Conservation (phyloP, 2,329 filamentous ascomycete species). For the Fusarium pseudocircinatum region DNA sequence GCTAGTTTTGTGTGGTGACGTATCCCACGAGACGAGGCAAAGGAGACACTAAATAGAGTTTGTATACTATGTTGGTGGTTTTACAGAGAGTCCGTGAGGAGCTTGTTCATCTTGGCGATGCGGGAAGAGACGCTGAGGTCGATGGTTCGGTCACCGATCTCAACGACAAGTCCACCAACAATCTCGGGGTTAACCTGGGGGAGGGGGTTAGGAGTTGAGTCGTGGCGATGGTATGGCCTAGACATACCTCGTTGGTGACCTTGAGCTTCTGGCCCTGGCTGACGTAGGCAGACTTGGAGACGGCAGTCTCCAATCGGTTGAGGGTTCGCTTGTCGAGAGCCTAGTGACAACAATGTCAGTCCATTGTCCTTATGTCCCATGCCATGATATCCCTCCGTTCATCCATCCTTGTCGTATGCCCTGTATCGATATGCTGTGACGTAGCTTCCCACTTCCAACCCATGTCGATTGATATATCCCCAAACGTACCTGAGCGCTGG, state of each 20-base stretch:
- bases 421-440: constrained; percentile 3
- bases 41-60: constrained; percentile 41
- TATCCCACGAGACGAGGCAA: constrained; percentile 32
- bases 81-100: constrained; percentile 96
- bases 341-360: constrained; percentile 54
- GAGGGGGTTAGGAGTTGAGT: constrained; percentile 20
- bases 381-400: not conserved
- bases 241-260: constrained; percentile 84
- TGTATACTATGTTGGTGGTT: constrained; percentile 49
- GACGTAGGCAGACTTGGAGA: constrained; percentile 89
- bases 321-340: constrained; percentile 89
- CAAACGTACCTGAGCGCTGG: constrained; percentile 80
- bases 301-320: constrained; percentile 83
- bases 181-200: constrained; percentile 90
- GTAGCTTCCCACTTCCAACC: constrained; percentile 14
- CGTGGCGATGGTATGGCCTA: not conserved
- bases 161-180: constrained; percentile 90
- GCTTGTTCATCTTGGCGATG: constrained; percentile 99
- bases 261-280: constrained; percentile 97
- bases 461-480: constrained; percentile 3
- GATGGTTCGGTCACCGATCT: constrained; percentile 97
- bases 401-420: constrained; percentile 2
- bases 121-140: constrained; percentile 95
- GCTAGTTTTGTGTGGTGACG: constrained; percentile 13
- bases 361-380: not conserved